Base-by-base conservation (phyloP, 768 basidiomycete genomes). In the Sarcodon aspratus region DNA sequence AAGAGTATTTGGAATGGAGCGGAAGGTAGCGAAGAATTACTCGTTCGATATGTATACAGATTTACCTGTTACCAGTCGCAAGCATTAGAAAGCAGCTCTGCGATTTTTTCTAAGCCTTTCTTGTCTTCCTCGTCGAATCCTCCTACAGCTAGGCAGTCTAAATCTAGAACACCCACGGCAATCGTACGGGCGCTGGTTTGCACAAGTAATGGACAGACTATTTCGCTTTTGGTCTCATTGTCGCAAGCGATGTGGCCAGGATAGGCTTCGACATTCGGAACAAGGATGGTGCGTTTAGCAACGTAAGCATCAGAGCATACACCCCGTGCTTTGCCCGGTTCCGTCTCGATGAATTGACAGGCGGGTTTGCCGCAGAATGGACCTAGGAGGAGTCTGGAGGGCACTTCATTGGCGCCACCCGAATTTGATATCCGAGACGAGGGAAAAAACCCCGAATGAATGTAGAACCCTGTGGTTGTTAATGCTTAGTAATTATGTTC, bases 231-330 rank as follows among this genome's bases (percentile, higher is more conserved):
- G 2, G 94, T 95, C 47, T 83, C 80, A 17, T 81, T 87, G 55
- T 97, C 93, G 59, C 95, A 97, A 2, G 91, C 89, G 52, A 96
- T 95, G 61, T 98, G 95, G 0, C 94, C 92, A 1, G 89, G 89
- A 59, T 92, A 92, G 9, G 62, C 64, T 21, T 86, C 75, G 15
- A 97, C 91, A 51, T 94, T 76, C 15, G 70, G 66, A 1, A 96
- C 89, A n/a, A 91, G 57, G 6, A 89, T 47, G 0, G 83, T 77
- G 54, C 68, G 59, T 40, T 62, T 64, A 45, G 70, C 70, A 11
- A 80, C 48, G 63, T 78, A 95, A 1, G 84, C 82, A 45, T 81
- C 82, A 6, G 90, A 87, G 62, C 93, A 96, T 9, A 96, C 93
- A 31, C 93, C 91, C n/a, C 75, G 73, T 1, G 68, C 54, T 9